Evolutionary conservation across 2,329 filamentous ascomycete genomes (phyloP).

Genomic region (Ceratocystis huliohia): DNA sequence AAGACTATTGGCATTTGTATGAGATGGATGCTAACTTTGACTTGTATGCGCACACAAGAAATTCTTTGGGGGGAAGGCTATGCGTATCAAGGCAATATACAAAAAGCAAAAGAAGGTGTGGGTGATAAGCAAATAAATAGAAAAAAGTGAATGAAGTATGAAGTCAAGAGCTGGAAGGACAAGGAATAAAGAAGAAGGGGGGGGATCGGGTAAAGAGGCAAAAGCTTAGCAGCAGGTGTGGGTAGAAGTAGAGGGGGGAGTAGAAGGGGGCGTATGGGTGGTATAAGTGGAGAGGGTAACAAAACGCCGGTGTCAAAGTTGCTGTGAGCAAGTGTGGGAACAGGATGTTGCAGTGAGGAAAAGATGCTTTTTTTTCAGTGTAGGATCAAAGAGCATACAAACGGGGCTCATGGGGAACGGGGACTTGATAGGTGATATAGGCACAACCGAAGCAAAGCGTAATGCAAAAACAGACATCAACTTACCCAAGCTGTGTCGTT

Average conservation of each 20-base stretch:
- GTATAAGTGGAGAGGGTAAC: slow-evolving; percentile 11
- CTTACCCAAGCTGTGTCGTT: background rate
- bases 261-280: background rate
- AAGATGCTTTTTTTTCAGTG: background rate
- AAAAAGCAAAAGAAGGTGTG: background rate
- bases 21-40: background rate
- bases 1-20: background rate
- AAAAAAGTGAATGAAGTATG: background rate
- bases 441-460: background rate
- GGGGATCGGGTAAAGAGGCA: background rate
- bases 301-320: slow-evolving; percentile 1
- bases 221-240: background rate
- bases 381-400: slow-evolving; percentile 5
- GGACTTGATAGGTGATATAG: background rate
- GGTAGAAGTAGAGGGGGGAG: slow-evolving; percentile 1
- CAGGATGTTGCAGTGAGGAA: slow-evolving; percentile 3
- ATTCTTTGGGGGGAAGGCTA: background rate
- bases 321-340: background rate
- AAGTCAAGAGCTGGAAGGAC: background rate
- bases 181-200: background rate
- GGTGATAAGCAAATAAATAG: background rate
- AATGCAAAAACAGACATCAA: background rate
- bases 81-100: slow-evolving; percentile 1
- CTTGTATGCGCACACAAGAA: background rate
- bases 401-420: background rate